phyloP scores from a whole-genome alignment of 129 eudicot genomes.

The Ambrosia artemisiifolia region DNA sequence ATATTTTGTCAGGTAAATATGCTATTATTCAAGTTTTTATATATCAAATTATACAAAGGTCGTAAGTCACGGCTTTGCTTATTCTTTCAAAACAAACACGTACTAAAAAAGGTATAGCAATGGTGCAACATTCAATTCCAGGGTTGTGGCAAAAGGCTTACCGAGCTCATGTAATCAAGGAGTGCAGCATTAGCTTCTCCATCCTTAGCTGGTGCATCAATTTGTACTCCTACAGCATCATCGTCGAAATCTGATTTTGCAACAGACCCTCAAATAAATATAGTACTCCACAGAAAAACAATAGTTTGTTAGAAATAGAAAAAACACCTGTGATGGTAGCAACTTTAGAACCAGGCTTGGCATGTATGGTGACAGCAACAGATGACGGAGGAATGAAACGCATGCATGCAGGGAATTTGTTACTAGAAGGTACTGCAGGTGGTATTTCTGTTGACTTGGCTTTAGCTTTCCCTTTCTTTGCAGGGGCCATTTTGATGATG shows the following conservation, averaged over 20 bases:
- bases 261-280: neutral
- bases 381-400: constrained; percentile 68
- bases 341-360: constrained; percentile 91
- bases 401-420: constrained; percentile 65
- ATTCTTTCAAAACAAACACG: neutral
- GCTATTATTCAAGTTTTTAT: too few species aligned
- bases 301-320: neutral
- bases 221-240: constrained; percentile 87
- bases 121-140: neutral
- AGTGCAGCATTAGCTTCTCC: constrained; percentile 99
- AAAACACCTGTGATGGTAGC: constrained; percentile 75
- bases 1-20: too few species aligned
- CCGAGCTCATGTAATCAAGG: constrained; percentile 82
- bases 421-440: constrained; percentile 18
- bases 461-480: constrained; percentile 64
- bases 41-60: too few species aligned
- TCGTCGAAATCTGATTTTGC: constrained; percentile 54
- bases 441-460: constrained; percentile 43
- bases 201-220: constrained; percentile 94
- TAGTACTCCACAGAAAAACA: neutral
- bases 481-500: constrained; percentile 52
- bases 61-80: neutral
- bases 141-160: constrained; percentile 24
- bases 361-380: constrained; percentile 86
- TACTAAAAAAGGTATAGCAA: neutral